Evolutionary conservation across 2,329 filamentous ascomycete species (phyloP).

Genomic region (Trichophyton verrucosum): DNA sequence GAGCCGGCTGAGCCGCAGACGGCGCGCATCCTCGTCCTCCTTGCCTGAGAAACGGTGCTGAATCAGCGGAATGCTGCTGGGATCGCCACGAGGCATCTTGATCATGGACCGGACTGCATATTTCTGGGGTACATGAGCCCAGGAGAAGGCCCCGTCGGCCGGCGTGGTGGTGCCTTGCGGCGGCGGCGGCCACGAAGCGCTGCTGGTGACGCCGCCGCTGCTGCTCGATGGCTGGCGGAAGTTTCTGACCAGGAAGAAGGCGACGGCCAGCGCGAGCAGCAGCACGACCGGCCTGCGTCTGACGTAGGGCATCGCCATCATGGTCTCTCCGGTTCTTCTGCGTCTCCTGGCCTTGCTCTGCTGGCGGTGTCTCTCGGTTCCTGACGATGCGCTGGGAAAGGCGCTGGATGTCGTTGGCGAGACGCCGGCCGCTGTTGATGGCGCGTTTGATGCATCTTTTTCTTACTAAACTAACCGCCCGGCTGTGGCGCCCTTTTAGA

Average conservation of each 20-base stretch:
- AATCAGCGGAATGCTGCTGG: slow-evolving; percentile 2
- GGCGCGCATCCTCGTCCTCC: background rate
- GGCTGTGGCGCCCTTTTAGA: too few relatives aligned
- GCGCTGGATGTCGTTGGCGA: background rate
- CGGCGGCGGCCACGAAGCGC: background rate
- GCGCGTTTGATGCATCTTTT: background rate
- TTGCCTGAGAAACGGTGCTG: slow-evolving; percentile 1
- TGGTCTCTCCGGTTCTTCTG: background rate
- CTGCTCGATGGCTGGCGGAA: background rate
- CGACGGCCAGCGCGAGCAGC: background rate
- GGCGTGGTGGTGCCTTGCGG: background rate
- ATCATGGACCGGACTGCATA: slow-evolving; percentile 3
- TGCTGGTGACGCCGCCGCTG: too few relatives aligned
- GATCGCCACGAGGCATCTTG: background rate
- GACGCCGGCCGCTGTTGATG: too few relatives aligned
- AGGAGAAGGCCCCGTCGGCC: background rate
- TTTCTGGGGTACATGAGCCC: slow-evolving; percentile 1
- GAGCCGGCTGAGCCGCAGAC: background rate
- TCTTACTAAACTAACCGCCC: too few relatives aligned
- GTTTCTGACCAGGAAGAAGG: background rate
- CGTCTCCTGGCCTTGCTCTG: background rate
- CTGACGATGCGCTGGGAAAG: background rate
- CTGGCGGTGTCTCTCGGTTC: background rate
- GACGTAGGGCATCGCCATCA: background rate
- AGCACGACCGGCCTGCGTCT: slow-evolving; percentile 1